Conservation (phyloP, 345 rosid genomes). For the Brassica nigra region DNA sequence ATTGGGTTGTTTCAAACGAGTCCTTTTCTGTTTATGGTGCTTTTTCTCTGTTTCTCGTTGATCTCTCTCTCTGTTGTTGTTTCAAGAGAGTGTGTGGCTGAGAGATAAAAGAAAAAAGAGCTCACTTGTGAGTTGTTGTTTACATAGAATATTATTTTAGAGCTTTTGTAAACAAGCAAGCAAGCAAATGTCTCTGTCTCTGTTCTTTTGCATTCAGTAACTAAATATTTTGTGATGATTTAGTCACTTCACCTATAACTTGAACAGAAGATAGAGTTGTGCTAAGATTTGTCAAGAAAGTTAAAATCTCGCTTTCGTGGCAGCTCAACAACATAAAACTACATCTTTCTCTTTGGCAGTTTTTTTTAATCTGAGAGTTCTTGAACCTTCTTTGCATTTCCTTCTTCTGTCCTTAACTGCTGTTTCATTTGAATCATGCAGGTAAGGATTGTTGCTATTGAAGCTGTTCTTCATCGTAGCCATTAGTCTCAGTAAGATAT, state of each 20-base stretch:
- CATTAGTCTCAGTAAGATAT: constrained; percentile 14
- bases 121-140: constrained; percentile 29
- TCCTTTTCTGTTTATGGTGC: constrained; percentile 22
- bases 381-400: constrained; percentile 23
- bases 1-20: constrained; percentile 23
- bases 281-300: constrained; percentile 34
- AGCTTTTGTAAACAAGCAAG: constrained; percentile 11
- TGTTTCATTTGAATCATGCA: constrained; percentile 27
- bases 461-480: constrained; percentile 2
- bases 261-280: constrained; percentile 24
- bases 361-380: constrained; percentile 2
- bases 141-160: constrained; percentile 6
- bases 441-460: not conserved
- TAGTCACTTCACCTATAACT: constrained; percentile 31
- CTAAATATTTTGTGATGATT: constrained; percentile 3
- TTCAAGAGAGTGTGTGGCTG: not conserved
- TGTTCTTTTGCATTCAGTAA: constrained; percentile 18
- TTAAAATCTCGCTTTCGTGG: constrained; percentile 41
- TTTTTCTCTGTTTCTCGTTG: constrained; percentile 12
- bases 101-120: constrained; percentile 4
- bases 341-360: constrained; percentile 34
- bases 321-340: constrained; percentile 38
- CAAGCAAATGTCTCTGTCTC: constrained; percentile 8
- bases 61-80: constrained; percentile 28
- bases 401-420: not conserved